Conservation (phyloP, 495 filamentous ascomycete species). For the Hypomontagnella monticulosa region DNA sequence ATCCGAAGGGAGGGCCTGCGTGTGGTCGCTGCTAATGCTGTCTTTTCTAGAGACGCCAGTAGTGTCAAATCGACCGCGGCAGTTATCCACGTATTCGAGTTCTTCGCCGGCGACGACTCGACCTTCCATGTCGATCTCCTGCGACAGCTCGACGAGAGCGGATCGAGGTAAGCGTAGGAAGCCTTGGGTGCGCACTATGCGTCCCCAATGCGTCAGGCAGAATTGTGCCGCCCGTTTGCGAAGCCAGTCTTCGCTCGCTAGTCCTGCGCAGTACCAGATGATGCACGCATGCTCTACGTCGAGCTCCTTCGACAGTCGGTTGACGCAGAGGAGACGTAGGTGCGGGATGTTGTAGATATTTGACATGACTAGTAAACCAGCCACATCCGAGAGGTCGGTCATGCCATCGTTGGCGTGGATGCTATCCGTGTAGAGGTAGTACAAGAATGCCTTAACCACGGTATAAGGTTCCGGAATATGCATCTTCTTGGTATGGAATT, state of each 20-base stretch:
- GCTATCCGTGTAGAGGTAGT: slow-evolving; percentile 95
- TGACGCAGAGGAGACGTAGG: slow-evolving; percentile 87
- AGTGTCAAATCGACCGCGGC: slow-evolving; percentile 69
- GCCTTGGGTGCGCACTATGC: slow-evolving; percentile 86
- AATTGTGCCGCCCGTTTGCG: slow-evolving; percentile 85
- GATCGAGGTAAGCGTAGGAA: slow-evolving; percentile 81
- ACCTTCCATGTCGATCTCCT: slow-evolving; percentile 90
- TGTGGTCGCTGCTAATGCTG: slow-evolving; percentile 67
- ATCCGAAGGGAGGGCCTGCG: slow-evolving; percentile 68
- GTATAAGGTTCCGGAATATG: slow-evolving; percentile 97
- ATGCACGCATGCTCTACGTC: slow-evolving; percentile 94
- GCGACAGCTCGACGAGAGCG: slow-evolving; percentile 87
- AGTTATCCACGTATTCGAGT: slow-evolving; percentile 78
- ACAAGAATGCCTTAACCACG: slow-evolving; percentile 92
- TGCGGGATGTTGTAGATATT: slow-evolving; percentile 97
- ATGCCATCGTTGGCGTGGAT: slow-evolving; percentile 72
- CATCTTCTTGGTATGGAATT: slow-evolving; percentile 96
- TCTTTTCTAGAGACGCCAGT: slow-evolving; percentile 62
- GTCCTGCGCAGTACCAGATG: slow-evolving; percentile 92
- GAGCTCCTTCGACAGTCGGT: slow-evolving; percentile 85
- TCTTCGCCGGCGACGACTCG: slow-evolving; percentile 85
- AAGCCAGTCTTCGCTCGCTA: slow-evolving; percentile 92
- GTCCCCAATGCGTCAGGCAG: slow-evolving; percentile 93
- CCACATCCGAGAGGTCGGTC: slow-evolving; percentile 80
- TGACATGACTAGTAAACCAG: slow-evolving; percentile 95